Percentiles rank a stretch among this genome's conserved stretches.
phyloP scores from a whole-genome alignment of 1,284 basidiomycete genomes.

The Tetrapyrgos nigripes region DNA sequence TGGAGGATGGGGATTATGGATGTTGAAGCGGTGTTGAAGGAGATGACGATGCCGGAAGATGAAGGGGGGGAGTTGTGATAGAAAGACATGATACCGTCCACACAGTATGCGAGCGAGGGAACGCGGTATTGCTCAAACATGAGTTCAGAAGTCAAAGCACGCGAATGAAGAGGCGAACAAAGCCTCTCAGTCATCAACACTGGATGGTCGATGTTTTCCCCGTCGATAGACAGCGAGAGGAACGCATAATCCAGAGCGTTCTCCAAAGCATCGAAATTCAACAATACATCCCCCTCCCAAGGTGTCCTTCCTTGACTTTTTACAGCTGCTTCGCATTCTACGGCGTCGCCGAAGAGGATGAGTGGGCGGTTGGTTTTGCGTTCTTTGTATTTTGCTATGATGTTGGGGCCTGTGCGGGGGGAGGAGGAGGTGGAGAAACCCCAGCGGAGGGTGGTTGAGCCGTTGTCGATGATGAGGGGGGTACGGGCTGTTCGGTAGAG shows the following conservation, averaged over 20 bases:
- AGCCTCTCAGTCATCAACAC: constrained; percentile 95
- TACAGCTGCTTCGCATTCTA: constrained; percentile 85
- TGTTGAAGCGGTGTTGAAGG: constrained; percentile 86
- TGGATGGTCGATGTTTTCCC: constrained; percentile 84
- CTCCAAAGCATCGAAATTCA: constrained; percentile 93
- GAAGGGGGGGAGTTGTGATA: constrained; percentile 69
- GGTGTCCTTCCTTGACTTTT: constrained; percentile 80
- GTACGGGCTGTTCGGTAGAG: constrained; percentile 49
- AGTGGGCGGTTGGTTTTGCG: constrained; percentile 82
- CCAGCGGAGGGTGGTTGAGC: constrained; percentile 86
- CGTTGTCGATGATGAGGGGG: constrained; percentile 94
- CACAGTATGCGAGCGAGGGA: constrained; percentile 87
- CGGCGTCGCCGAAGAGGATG: constrained; percentile 84
- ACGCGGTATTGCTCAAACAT: constrained; percentile 95
- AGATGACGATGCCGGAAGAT: constrained; percentile 82
- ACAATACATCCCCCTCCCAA: constrained; percentile 90
- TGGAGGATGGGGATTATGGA: constrained; percentile 86
- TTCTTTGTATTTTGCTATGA: constrained; percentile 88
- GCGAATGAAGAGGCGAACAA: constrained; percentile 89
- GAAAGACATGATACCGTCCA: constrained; percentile 95
- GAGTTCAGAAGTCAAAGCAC: constrained; percentile 91
- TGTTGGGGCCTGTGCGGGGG: constrained; percentile 70
- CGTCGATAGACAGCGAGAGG: constrained; percentile 85
- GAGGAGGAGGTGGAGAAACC: constrained; percentile 73
- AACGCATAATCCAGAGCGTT: constrained; percentile 94